These are phyloP conservation scores for Fusarium foetens DNA, from an alignment of 2,329 filamentous ascomycete genomes.

Conservation along the genomic window DNA sequence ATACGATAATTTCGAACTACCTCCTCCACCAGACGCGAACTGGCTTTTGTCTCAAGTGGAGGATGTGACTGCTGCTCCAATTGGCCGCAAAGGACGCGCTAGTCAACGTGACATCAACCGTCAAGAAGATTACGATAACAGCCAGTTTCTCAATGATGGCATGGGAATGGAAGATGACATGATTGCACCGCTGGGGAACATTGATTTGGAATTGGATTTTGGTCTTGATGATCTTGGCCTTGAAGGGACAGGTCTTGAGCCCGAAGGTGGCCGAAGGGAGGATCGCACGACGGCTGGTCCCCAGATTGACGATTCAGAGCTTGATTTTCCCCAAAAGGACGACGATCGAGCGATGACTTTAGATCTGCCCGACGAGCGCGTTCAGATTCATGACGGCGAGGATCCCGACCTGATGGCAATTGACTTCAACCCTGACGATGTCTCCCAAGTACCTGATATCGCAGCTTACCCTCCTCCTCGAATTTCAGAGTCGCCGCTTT, in stretches of 20 bases:
- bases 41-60: slow-evolving; percentile 83
- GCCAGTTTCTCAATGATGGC: slow-evolving; percentile 81
- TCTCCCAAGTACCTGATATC: slow-evolving; percentile 65
- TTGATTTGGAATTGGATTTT: slow-evolving; percentile 79
- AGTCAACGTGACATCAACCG: slow-evolving; percentile 74
- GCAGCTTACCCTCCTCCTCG: slow-evolving; percentile 64
- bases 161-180: slow-evolving; percentile 68
- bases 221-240: slow-evolving; percentile 78
- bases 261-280: slow-evolving; percentile 92
- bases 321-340: slow-evolving; percentile 65
- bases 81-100: slow-evolving; percentile 66
- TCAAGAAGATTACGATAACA: slow-evolving; percentile 76
- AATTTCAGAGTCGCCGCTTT: slow-evolving; percentile 76
- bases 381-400: slow-evolving; percentile 71
- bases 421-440: slow-evolving; percentile 69
- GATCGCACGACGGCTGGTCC: slow-evolving; percentile 10
- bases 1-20: slow-evolving; percentile 79
- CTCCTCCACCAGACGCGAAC: slow-evolving; percentile 89
- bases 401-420: slow-evolving; percentile 75
- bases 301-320: slow-evolving; percentile 67
- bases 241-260: slow-evolving; percentile 65
- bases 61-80: slow-evolving; percentile 63
- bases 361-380: slow-evolving; percentile 62
- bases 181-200: slow-evolving; percentile 69
- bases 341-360: slow-evolving; percentile 66